A percentile compares a stretch with the other conserved stretches of the same genome.
These are phyloP conservation scores for Penicillium paradoxum DNA, from an alignment of 495 filamentous ascomycete genomes.

Conservation along the genomic window DNA sequence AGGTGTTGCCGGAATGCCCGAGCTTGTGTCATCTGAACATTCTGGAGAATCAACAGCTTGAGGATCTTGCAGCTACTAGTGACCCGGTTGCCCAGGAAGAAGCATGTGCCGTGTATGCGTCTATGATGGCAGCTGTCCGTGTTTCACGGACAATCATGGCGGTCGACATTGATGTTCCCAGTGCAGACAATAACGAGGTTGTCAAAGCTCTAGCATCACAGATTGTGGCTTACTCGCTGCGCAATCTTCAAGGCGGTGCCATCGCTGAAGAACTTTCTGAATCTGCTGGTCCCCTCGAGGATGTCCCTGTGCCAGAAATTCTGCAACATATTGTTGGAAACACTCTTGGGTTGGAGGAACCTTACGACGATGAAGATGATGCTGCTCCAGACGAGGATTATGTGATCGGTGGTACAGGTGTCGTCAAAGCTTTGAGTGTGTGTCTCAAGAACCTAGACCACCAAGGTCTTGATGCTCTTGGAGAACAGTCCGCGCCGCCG, in stretches of 20 bases:
- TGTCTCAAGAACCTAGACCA: conserved; percentile 69
- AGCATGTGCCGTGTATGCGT: conserved; percentile 89
- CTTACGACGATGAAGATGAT: conserved; percentile 59
- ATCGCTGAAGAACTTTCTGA: conserved; percentile 44
- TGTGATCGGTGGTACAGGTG: conserved; percentile 90
- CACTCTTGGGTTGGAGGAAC: conserved; percentile 41
- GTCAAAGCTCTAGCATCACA: conserved; percentile 91
- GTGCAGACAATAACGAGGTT: conserved; percentile 70
- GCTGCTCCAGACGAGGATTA: conserved; percentile 87
- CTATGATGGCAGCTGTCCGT: conserved; percentile 80
- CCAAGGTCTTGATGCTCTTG: conserved; percentile 28
- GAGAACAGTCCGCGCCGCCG: conserved; percentile 35
- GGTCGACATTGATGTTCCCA: conserved; percentile 87
- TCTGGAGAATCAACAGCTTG: conserved; percentile 72
- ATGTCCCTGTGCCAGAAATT: conserved; percentile 58
- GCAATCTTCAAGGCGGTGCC: conserved; percentile 72
- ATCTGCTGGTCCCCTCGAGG: conserved; percentile 28
- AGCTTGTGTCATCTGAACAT: conserved; percentile 82
- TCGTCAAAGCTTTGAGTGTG: conserved; percentile 88
- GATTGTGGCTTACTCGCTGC: conserved; percentile 86
- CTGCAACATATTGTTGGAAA: conserved; percentile 61
- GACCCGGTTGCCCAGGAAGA: conserved; percentile 78
- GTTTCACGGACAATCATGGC: conserved; percentile 80
- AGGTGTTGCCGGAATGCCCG: conserved; percentile 82
- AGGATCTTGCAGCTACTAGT: conserved; percentile 60